A percentile compares a stretch with the other conserved stretches of the same genome.
Conservation (phyloP, 1,284 basidiomycete genomes). For the Baeospora myosura region DNA sequence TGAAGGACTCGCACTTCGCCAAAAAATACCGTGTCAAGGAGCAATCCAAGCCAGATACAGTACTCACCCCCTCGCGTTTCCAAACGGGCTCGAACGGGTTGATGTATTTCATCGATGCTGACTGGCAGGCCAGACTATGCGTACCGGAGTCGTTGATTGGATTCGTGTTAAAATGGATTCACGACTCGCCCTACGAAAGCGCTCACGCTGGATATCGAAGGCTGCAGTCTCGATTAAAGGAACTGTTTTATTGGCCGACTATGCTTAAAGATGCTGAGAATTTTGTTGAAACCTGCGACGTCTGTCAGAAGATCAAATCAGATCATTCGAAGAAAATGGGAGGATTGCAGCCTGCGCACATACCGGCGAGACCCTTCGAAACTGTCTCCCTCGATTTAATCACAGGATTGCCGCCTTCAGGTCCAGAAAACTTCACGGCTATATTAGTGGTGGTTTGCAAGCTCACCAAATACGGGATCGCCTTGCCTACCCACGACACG, state of each 20-base stretch:
- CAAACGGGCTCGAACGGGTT: conserved; percentile 1
- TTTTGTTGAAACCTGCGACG: conserved; percentile 4
- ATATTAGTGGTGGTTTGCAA: conserved; percentile 32
- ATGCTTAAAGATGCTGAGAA: conserved; percentile 4
- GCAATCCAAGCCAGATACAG: neutral
- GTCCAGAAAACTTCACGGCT: conserved; percentile 13
- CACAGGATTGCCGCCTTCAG: conserved; percentile 4
- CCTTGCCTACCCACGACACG: conserved; percentile 22
- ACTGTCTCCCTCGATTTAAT: conserved; percentile 6
- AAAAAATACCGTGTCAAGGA: neutral
- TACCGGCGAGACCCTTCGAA: conserved; percentile 1
- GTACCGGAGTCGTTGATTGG: conserved; percentile 1
- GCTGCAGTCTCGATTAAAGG: conserved; percentile 1
- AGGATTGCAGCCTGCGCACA: conserved; percentile 6
- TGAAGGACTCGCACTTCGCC: neutral
- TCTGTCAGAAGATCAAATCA: conserved; percentile 4
- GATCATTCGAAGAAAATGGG: conserved; percentile 1
- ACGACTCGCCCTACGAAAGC: conserved; percentile 4
- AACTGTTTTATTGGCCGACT: conserved; percentile 4
- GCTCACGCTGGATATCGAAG: neutral
- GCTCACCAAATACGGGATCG: conserved; percentile 29
- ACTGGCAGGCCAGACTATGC: conserved; percentile 7
- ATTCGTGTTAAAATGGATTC: neutral
- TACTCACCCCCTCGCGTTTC: conserved; percentile 7
- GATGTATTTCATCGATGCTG: conserved; percentile 8